phyloP scores from a whole-genome alignment of 305 asterid genomes.

The Euphrasia arctica region DNA sequence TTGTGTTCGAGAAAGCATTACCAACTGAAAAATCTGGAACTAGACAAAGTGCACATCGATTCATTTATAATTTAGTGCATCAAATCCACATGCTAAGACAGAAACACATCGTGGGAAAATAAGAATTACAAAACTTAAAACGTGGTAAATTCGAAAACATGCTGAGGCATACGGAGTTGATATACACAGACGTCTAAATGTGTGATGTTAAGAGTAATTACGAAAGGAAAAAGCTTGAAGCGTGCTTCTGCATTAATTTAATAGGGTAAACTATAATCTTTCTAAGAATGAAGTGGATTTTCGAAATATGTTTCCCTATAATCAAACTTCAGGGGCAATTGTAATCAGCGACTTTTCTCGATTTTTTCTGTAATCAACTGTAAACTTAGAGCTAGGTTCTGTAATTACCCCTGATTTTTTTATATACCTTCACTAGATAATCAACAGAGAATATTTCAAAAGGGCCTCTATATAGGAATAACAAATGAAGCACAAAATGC shows the following conservation, averaged over 20 bases:
- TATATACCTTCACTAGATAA: not conserved
- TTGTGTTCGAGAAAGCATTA: constrained; percentile 2
- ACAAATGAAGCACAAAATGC: not conserved
- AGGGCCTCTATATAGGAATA: not conserved
- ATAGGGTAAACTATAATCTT: not conserved
- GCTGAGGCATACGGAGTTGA: not conserved
- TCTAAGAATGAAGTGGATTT: not conserved
- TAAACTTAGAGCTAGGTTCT: not conserved
- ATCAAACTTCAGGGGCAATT: no score
- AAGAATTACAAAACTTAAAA: not conserved
- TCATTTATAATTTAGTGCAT: not conserved
- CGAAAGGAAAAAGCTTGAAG: not conserved
- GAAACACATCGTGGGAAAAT: not conserved
- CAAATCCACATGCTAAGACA: not conserved
- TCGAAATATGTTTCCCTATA: not conserved
- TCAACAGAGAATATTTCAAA: not conserved
- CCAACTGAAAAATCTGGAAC: not conserved
- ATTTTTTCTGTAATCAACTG: not conserved
- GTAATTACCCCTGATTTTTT: not conserved
- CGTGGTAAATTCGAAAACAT: not conserved
- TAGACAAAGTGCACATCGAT: not conserved
- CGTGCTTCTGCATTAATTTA: not conserved
- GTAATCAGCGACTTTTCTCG: not conserved
- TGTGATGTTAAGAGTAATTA: no score
- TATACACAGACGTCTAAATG: constrained; percentile 2